Conservation (phyloP, 1,284 basidiomycete species). For the Irpex sp. region DNA sequence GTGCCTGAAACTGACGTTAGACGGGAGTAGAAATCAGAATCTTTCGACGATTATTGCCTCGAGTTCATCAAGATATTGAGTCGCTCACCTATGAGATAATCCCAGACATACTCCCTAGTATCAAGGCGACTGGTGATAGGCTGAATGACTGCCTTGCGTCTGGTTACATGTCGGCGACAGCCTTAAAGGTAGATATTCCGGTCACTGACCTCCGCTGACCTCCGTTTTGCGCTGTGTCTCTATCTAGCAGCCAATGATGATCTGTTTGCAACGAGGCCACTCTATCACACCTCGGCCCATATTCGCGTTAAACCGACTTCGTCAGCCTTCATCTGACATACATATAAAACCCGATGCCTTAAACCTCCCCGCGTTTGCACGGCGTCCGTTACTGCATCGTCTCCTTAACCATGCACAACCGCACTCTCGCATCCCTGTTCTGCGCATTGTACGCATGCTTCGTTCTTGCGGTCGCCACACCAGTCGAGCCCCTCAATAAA, state of each 20-base stretch:
- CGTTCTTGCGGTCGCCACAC: constrained; percentile 20
- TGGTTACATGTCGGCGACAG: too few species aligned
- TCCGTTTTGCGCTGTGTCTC: neutral
- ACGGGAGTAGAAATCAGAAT: neutral
- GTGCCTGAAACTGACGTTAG: neutral
- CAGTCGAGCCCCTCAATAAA: neutral
- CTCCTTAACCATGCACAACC: constrained; percentile 16
- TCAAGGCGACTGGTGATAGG: neutral
- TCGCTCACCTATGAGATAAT: neutral
- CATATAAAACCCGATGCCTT: neutral
- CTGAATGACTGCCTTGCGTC: neutral
- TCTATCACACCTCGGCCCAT: neutral
- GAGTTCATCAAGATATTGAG: neutral
- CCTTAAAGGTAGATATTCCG: neutral
- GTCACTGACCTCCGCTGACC: neutral
- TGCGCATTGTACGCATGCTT: constrained; percentile 14
- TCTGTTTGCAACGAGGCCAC: neutral
- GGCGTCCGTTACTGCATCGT: neutral
- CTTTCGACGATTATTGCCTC: neutral
- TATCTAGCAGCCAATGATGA: neutral
- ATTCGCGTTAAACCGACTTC: neutral
- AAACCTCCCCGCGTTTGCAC: neutral
- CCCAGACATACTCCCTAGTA: neutral
- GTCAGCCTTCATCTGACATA: neutral
- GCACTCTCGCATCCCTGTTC: constrained; percentile 12